Evolutionary conservation across 305 asterid genomes (phyloP).

Genomic region (Petunia hybrid): DNA sequence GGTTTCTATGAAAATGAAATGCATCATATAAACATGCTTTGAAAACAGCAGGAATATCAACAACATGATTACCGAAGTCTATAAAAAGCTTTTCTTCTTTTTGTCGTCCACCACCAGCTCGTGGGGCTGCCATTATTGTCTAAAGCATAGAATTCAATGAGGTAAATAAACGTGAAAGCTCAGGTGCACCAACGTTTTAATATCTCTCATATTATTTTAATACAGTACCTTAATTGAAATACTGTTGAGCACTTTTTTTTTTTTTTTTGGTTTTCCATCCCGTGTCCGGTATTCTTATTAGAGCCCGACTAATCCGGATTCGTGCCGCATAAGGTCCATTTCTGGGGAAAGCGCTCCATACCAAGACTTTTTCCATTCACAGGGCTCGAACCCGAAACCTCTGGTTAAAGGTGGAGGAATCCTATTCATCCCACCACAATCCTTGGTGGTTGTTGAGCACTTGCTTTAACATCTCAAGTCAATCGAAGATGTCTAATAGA

Average conservation of each 20-base stretch:
- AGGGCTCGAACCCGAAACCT: too few species aligned
- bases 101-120: neutral
- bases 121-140: constrained; percentile 15
- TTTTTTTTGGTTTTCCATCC: too few species aligned
- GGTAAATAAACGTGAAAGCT: constrained; percentile 24
- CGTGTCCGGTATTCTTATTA: too few species aligned
- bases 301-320: too few species aligned
- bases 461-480: too few species aligned
- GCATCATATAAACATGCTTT: neutral
- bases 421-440: too few species aligned
- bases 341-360: too few species aligned
- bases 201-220: neutral
- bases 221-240: neutral
- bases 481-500: neutral
- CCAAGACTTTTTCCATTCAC: too few species aligned
- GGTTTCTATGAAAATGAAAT: neutral
- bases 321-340: too few species aligned
- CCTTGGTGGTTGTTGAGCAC: too few species aligned
- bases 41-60: neutral
- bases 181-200: neutral
- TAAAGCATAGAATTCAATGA: neutral
- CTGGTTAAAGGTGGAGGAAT: too few species aligned
- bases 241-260: too few species aligned
- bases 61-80: neutral
- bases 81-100: neutral